Conservation (phyloP, 2,329 filamentous ascomycete genomes). For the Apiospora saccharicola region DNA sequence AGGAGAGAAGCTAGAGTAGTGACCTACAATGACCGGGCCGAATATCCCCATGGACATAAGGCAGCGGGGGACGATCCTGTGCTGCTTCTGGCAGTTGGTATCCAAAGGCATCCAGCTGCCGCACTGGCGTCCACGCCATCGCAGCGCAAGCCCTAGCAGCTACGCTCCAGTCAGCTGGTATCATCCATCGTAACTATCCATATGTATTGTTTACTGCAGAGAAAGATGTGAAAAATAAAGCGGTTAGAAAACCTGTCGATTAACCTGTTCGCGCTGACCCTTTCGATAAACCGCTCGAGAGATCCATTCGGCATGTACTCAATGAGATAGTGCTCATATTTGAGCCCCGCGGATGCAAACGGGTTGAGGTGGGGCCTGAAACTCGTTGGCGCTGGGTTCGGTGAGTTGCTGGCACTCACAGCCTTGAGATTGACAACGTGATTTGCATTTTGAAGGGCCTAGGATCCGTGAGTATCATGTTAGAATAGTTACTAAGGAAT, state of each 20-base stretch:
- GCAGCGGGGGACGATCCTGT: neutral
- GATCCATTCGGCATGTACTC: neutral
- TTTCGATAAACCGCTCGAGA: neutral
- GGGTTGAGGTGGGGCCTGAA: neutral
- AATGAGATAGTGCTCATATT: neutral
- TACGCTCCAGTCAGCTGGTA: neutral
- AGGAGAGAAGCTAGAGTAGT: neutral
- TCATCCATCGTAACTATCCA: neutral
- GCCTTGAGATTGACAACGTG: neutral
- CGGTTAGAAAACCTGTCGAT: neutral
- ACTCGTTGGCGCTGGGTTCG: neutral
- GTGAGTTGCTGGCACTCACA: neutral
- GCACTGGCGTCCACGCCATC: neutral
- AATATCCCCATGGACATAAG: neutral
- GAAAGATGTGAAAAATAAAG: neutral
- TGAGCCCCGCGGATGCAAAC: neutral
- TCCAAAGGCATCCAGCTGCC: neutral
- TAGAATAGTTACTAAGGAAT: neutral
- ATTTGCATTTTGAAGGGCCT: neutral
- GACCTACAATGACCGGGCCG: neutral
- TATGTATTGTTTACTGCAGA: neutral
- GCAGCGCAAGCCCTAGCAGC: neutral
- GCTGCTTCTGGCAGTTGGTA: neutral
- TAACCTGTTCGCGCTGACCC: neutral
- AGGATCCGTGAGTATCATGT: neutral